Conservation (phyloP, 371 early-diverging fungal genomes). For the Chytridiales sp. region DNA sequence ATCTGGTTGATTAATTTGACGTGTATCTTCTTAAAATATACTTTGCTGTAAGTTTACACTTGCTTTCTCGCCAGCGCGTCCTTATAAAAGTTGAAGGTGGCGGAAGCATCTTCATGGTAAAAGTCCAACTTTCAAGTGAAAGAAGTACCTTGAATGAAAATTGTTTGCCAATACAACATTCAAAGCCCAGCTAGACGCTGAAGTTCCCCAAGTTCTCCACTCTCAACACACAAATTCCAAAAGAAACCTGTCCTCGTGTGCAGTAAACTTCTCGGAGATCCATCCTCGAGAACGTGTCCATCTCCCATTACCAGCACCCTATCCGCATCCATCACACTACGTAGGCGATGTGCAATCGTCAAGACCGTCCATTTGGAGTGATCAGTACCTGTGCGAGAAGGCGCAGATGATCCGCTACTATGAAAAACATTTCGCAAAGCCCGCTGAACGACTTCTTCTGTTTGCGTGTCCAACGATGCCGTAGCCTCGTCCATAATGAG, state of each 20-base stretch:
- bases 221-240: slow-evolving; percentile 12
- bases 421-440: slow-evolving; percentile 61
- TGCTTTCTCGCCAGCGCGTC: no score
- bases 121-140: no score
- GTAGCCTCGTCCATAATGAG: slow-evolving; percentile 59
- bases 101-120: no score
- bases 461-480: slow-evolving; percentile 41
- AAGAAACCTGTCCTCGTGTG: slow-evolving; percentile 5
- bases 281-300: slow-evolving; percentile 44
- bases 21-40: no score
- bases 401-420: not conserved
- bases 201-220: no score
- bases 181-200: no score
- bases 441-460: slow-evolving; percentile 71
- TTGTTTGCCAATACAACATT: no score
- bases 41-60: no score
- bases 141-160: no score
- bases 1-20: no score
- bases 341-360: slow-evolving; percentile 46
- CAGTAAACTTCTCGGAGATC: slow-evolving; percentile 27
- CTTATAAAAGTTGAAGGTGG: no score
- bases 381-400: slow-evolving; percentile 34
- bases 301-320: slow-evolving; percentile 44
- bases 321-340: slow-evolving; percentile 43
- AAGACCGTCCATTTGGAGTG: slow-evolving; percentile 66